Evolutionary conservation across 129 eudicot genomes (phyloP), one percentile per base, ranked within the genome.

Genomic region (Tagetes patula): DNA sequence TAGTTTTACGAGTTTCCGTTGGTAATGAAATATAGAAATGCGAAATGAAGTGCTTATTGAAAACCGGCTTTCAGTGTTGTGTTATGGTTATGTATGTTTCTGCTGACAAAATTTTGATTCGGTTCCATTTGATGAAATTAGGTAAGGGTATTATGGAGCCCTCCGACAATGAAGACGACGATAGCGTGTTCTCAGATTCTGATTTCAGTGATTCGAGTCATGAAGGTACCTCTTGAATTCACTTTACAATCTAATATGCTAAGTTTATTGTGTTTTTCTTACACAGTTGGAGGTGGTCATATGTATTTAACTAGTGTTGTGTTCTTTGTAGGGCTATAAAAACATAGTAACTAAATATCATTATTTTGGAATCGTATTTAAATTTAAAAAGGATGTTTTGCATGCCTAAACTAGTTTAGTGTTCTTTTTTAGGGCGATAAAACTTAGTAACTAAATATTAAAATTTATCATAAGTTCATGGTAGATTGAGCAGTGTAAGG

Each of bases 151-250:
- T 71, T 37, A 41, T 72, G 61, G 69, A 40, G 65, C 12, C 33
- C 6, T 75, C 70, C 8, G 79, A 80, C 65, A 46, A 77, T 3
- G 81, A 75, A 33, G 88, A 81, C 12, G 78, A 52, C 39, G 76
- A 7, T 46, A 8, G 8, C 37, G 36, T 33, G 69, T 70, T 41
- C 32, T 72, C 73, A 2, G 91, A 83, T 69, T 75, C 84, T 2
- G 82, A 72, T 67, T 83, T 61, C 79, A 53, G 54, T n/a, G 82
- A n/a, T 4, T 54, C 31, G 47, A 50, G 64, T 42, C 41, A 14
- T 9, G 79, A 78, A 81, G 82, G 87, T 82, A 56, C n/a, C 13
- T 52, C 60, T 8, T 31, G 52, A 20, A 34, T 20, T 54, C 34
- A 54, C 65, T 32, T 34, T 36, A 10, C 9, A 1, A 59, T 59